Base-by-base conservation (phyloP, 2,329 filamentous ascomycete genomes). In the Botryotinia convoluta region DNA sequence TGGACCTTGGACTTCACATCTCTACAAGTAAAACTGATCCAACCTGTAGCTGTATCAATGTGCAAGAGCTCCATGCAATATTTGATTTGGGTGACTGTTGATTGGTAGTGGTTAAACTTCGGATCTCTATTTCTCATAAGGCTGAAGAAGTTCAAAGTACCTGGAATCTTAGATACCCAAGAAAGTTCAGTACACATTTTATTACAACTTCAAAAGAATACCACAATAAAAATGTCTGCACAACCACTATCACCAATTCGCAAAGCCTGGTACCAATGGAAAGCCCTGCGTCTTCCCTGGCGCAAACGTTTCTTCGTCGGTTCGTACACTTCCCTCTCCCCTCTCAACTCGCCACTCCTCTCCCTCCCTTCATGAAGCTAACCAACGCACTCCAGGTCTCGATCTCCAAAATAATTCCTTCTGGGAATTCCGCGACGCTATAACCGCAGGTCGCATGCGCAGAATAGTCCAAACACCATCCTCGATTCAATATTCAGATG, bases 321-420 rank as follows among this genome's bases (percentile, higher is more conserved):
- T 90, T 57, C 44, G 69, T 60, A 59, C 42, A 63, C 35, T 45
- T 45, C 20, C 20, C 45, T 48, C 45, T 26, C 29, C 64, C n/a
- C 62, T 59, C 54, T 35, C 57, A 57, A 48, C 9, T 60, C n/a
- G 60, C 69, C 69, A 63, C 69, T 59, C 22, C 37, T 22, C 26
- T 39, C 54, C 69, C 29, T 39, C 35, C 44, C 14, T n/a, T 7
- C 45, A 1, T 16, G 32, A 42, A 63, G 60, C 37, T 63, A 60
- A 48, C 12, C 63, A 32, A 32, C 29, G 14, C 35, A 7, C 37
- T 59, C 35, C 75, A 91, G 90, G 90, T 76, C 84, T 87, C 78
- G 90, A 92, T 79, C 88, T 91, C 73, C 79, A 88, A 37, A 89
- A 89, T 72, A 91, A 92, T 82, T 91, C 90, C 6, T 92, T 87